Base-by-base conservation (phyloP, 2,329 filamentous ascomycete species). In the Exophiala bonariae region DNA sequence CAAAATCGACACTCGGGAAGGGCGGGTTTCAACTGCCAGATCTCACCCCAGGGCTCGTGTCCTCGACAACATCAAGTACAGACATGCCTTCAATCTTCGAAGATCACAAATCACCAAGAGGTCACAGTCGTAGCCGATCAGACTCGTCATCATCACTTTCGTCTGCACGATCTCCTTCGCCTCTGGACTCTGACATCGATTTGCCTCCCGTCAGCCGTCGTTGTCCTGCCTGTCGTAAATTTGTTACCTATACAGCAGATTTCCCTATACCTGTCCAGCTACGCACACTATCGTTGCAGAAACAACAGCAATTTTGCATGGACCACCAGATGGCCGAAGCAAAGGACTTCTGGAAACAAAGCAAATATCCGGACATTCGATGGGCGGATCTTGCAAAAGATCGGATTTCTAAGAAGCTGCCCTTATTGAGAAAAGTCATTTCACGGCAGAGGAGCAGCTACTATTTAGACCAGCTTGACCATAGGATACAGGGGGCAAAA, bases 281-380 rank as follows among this genome's bases (percentile, higher is more conserved):
- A 26, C 54, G 43, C 17, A 44, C 37, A 16, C 40, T 59, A 22
- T 36, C 49, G n/a, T 45, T 57, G 13, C 41, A 55, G 26, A 44
- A 54, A 37, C 56, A 57, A 31, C 54, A 55, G 35, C 35, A 44
- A 8, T 57, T 60, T 36, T 60, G 58, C 38, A 32, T 44, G n/a
- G 32, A 47, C 8, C 58, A 60, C 38, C 47, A 51, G 18, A 20
- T 56, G 16, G 38, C 22, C 11, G 56, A 58, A 30, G 58, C 56
- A 6, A 39, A 47, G 37, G 30, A 38, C 16, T 17, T 75, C 46
- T 81, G 78, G 72, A 49, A 57, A 8, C 63, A 73, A 11, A 77
- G 72, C 34, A 76, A 79, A 0, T 93, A 92, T 62, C 89, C 89
- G 0, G 63, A 68, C 0, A 85, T 95, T 41, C 69, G 88, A 48